Conservation (phyloP, 768 basidiomycete genomes). For the Mycena indigotica region DNA sequence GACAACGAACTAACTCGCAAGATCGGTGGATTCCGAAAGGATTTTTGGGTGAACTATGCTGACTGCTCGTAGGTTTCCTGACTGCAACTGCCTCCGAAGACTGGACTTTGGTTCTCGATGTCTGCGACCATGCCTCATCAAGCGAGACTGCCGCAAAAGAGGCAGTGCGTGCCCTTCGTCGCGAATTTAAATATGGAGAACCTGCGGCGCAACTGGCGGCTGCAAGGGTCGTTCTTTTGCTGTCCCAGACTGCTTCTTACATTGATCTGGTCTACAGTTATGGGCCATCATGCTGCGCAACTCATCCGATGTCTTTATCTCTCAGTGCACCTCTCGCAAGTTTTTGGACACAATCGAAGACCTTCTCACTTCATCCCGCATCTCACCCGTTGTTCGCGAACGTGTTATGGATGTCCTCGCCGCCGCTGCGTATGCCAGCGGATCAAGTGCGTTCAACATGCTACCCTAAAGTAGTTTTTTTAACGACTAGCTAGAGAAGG, state of each 20-base stretch:
- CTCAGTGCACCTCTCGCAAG: constrained; percentile 71
- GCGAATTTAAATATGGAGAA: constrained; percentile 86
- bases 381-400: constrained; percentile 80
- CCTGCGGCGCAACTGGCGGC: constrained; percentile 76
- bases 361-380: constrained; percentile 59
- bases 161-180: constrained; percentile 76
- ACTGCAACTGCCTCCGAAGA: constrained; percentile 82
- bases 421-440: constrained; percentile 74
- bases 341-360: constrained; percentile 82
- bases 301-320: constrained; percentile 69
- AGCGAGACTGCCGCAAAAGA: constrained; percentile 79
- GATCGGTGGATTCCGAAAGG: constrained; percentile 55
- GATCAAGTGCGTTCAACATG: constrained; percentile 39
- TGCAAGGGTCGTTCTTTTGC: constrained; percentile 55
- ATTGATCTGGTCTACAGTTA: constrained; percentile 45
- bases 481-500: constrained; percentile 26
- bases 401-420: constrained; percentile 80
- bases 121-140: constrained; percentile 79
- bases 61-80: constrained; percentile 56
- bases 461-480: neutral
- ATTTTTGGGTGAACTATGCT: constrained; percentile 1
- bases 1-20: constrained; percentile 64
- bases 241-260: neutral
- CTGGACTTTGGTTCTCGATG: constrained; percentile 79
- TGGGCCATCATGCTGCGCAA: constrained; percentile 93